A percentile compares a stretch with the other conserved stretches of the same genome.
Conservation (phyloP, 176 grass and related monocot species). For the Oryza meyeriana region DNA sequence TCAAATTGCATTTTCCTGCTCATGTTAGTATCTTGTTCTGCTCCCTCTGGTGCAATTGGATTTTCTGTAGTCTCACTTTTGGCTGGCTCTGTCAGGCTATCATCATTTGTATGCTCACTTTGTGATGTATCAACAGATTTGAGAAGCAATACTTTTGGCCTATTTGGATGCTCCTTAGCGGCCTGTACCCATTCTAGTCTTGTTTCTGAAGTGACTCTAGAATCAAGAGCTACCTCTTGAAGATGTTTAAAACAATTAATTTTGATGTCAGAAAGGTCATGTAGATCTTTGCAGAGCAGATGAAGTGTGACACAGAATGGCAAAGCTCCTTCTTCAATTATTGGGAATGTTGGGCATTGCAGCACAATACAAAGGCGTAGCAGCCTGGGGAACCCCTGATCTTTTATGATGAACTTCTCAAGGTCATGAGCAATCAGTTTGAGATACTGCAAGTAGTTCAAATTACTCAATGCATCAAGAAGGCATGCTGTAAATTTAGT, state of each 20-base stretch:
- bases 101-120: not conserved
- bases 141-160: not conserved
- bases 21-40: not conserved
- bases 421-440: constrained; percentile 24
- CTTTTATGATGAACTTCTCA: constrained; percentile 2
- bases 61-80: not conserved
- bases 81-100: not conserved
- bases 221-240: constrained; percentile 15
- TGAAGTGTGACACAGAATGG: not conserved
- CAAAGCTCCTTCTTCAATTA: constrained; percentile 18
- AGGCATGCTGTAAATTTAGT: not conserved
- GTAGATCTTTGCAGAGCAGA: constrained; percentile 4
- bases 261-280: not conserved
- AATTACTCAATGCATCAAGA: constrained; percentile 23
- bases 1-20: not conserved
- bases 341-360: constrained; percentile 4
- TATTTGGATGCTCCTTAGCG: constrained; percentile 5
- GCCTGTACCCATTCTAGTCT: not conserved
- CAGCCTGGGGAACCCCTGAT: not conserved
- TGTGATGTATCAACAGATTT: not conserved
- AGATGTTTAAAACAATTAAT: not conserved
- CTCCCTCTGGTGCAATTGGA: not conserved
- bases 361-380: constrained; percentile 16
- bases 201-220: not conserved
- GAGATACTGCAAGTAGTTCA: constrained; percentile 19